These are phyloP conservation scores for Moniliophthora roreri DNA, from an alignment of 1,284 basidiomycete species.

Conservation along the genomic window DNA sequence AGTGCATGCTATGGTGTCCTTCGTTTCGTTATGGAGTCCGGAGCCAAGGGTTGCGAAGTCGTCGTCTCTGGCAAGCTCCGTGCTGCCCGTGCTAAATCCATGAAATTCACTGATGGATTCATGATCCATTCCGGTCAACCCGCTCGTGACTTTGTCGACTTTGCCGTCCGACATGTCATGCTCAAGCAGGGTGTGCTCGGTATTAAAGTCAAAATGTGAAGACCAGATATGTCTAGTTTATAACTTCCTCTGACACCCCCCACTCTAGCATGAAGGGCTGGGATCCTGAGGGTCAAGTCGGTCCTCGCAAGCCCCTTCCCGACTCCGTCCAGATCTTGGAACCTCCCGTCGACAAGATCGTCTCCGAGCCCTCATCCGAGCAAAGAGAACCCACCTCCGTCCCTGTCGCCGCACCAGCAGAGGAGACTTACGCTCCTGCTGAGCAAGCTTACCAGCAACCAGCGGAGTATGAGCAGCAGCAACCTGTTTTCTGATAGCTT, in stretches of 20 bases:
- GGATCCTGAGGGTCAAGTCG: conserved; percentile 88
- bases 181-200: conserved; percentile 99
- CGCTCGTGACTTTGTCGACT: conserved; percentile 94
- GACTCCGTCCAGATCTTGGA: conserved; percentile 93
- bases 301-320: conserved; percentile 93
- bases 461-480: conserved; percentile 40
- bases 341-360: conserved; percentile 78
- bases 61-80: conserved; percentile 99
- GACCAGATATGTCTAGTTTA: conserved; percentile 26
- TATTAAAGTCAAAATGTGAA: conserved; percentile 99
- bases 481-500: conserved; percentile 45
- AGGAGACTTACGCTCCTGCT: conserved; percentile 46
- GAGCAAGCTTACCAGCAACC: conserved; percentile 39
- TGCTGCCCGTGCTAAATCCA: conserved; percentile 99
- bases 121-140: conserved; percentile 99
- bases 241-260: conserved; percentile 13
- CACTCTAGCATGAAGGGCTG: conserved; percentile 87
- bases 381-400: conserved; percentile 67
- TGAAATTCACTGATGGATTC: conserved; percentile 99
- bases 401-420: conserved; percentile 48
- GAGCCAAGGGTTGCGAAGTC: conserved; percentile 99
- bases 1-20: conserved; percentile 99
- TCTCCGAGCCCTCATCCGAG: conserved; percentile 79
- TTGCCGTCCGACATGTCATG: conserved; percentile 97
- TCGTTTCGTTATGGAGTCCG: conserved; percentile 99